Base-by-base conservation (phyloP, 2,329 filamentous ascomycete genomes). In the Aspergillus felis region DNA sequence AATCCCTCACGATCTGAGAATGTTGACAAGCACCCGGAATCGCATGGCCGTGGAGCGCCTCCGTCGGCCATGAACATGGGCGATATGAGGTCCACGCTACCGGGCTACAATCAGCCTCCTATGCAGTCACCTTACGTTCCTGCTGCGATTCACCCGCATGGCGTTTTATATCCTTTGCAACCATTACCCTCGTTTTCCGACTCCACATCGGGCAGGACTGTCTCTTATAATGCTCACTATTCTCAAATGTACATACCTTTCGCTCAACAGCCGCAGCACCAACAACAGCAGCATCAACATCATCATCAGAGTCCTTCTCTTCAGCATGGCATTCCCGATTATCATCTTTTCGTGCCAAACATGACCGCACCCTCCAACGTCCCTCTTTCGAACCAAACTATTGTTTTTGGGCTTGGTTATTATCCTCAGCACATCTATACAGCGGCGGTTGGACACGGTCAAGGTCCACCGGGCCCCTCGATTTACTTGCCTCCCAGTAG, bases 81-180 rank as follows among this genome's bases (percentile, higher is more conserved):
- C 27, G 64, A 66, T 50, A 70, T 73, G 66, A 56, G 56, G 38
- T 69, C 71, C 48, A 54, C 66, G 24, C 56, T 74, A 7, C 71
- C 71, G 10, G 53, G 51, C 27, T 68, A 66, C 42, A 68, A 67
- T 32, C 68, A 70, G 32, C 62, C 64, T 51, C 57, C 62, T 41
- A 62, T 68, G 42, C 61, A 67, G 14, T 69, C 68, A 42, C 67
- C 67, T 46, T 73, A 68, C 27, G 48, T 67, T 17, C 52, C 64
- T 10, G 47, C 62, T 10, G 47, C 62, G 2, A 48, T 57, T 28
- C 66, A 68, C 32, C 55, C 62, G 6, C 68, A 69, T 41, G 68
- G 68, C 6, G 55, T 69, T 24, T 54, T 72, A 28, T 74, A 74
- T 55, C 64, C 68, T 22, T 61, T 73, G 44, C 66, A 64, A 20